phyloP scores from a whole-genome alignment of 176 grass and related monocot species.

The Oryza brachyantha region DNA sequence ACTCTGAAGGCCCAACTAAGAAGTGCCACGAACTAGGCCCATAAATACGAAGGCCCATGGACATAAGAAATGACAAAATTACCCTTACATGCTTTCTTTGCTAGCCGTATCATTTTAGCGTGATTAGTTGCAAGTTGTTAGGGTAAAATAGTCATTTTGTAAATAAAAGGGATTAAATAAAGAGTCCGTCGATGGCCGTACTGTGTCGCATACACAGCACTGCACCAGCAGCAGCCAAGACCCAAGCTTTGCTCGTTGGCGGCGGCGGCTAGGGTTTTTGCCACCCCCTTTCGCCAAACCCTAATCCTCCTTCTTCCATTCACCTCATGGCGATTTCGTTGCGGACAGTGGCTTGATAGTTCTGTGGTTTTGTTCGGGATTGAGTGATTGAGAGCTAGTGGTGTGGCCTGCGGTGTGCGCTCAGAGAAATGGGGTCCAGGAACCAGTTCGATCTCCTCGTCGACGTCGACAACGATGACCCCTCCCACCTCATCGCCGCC shows the following conservation, averaged over 20 bases:
- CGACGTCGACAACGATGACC: conserved; percentile 72
- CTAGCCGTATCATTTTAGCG: background rate
- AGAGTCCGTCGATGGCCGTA: background rate
- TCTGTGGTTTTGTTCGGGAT: background rate
- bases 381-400: background rate
- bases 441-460: conserved; percentile 89
- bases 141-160: background rate
- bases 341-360: conserved; percentile 4
- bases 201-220: background rate
- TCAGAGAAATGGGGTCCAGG: conserved; percentile 42
- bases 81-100: background rate
- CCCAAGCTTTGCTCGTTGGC: conserved; percentile 1
- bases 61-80: conserved; percentile 12
- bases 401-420: background rate
- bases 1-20: background rate
- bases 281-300: background rate
- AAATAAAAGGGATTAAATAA: background rate
- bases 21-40: background rate
- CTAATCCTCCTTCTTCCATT: background rate
- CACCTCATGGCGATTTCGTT: conserved; percentile 38
- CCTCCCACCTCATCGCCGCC: conserved; percentile 53
- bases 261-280: conserved; percentile 74
- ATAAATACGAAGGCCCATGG: background rate
- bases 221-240: background rate
- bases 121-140: accelerated